These are phyloP conservation scores for Pythium utonaiense DNA, from an alignment of 352 stramenopile species.

Conservation along the genomic window DNA sequence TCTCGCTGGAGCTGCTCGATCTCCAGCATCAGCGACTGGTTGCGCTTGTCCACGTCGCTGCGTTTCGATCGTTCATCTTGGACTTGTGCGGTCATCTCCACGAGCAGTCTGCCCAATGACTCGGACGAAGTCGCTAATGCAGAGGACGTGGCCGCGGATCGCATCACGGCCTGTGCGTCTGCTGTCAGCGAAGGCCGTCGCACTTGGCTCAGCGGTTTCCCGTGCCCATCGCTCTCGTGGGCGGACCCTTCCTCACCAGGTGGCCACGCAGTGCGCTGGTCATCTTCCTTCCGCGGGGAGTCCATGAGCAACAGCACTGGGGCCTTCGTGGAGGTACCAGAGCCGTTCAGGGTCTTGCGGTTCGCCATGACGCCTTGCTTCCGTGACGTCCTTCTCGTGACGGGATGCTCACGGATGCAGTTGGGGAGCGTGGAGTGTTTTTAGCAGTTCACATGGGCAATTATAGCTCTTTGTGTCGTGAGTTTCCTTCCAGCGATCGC, in stretches of 20 bases:
- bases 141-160: neutral
- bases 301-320: slow-evolving; percentile 24
- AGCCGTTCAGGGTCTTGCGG: neutral
- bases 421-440: neutral
- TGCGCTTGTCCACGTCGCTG: slow-evolving; percentile 55
- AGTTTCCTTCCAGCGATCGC: too few relatives aligned
- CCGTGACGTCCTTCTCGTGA: neutral
- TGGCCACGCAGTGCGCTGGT: neutral
- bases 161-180: neutral
- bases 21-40: slow-evolving; percentile 62
- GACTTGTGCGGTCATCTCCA: slow-evolving; percentile 64
- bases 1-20: slow-evolving; percentile 66
- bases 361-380: neutral
- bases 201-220: neutral
- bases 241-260: neutral
- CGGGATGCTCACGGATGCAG: neutral
- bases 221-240: neutral
- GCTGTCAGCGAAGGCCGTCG: slow-evolving; percentile 2
- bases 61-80: slow-evolving; percentile 50
- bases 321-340: neutral
- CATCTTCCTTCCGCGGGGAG: slow-evolving; percentile 18
- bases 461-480: neutral
- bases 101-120: slow-evolving; percentile 46
- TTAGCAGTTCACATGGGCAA: neutral
- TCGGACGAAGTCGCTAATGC: slow-evolving; percentile 18